Evolutionary conservation across 345 rosid genomes (phyloP), one percentile per base, ranked within the genome.

Genomic region (Populus nigra): DNA sequence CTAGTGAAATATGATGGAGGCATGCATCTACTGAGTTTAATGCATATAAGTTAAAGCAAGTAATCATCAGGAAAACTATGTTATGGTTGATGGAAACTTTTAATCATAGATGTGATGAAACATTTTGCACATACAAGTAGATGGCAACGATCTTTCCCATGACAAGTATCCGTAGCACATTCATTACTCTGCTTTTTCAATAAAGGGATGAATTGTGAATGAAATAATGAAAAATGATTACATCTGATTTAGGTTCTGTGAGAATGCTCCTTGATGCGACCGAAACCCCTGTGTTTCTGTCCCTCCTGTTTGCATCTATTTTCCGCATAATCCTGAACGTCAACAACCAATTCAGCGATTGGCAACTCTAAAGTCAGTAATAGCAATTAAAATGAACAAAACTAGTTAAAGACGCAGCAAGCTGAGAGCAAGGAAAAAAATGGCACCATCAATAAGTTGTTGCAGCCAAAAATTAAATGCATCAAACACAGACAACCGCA

Each of bases 281-380:
- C 15, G 69, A 74, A 65, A 43, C 50, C 39, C 43, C 31, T 29
- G 47, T 49, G 66, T 20, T 63, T 74, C 36, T 69, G 63, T 63
- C 11, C 39, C 59, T 75, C 43, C 47, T 31, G 59, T 47, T 45
- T 70, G 47, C 66, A 7, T 75, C 65, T 15, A 76, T 68, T 76
- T 76, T 76, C 25, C 72, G 72, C 72, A 50, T 67, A 39, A 76
- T 65, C 78, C 78, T 76, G 78, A 49, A 76, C 35, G 17, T 17
- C 65, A 49, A 47, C 29, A 47, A 25, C 36, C 31, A 33, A 53
- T 49, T 11, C 55, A 20, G 10, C 10, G 61, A 5, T 12, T 63
- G 33, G 6, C 47, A 62, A 39, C 27, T 43, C 39, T 8, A 41
- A 27, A 23, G 65, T 62, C 12, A 12, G 23, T 12, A 8, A 71